These are phyloP conservation scores for Moesziomyces antarcticus DNA, from an alignment of 1,284 basidiomycete genomes.

Conservation along the genomic window DNA sequence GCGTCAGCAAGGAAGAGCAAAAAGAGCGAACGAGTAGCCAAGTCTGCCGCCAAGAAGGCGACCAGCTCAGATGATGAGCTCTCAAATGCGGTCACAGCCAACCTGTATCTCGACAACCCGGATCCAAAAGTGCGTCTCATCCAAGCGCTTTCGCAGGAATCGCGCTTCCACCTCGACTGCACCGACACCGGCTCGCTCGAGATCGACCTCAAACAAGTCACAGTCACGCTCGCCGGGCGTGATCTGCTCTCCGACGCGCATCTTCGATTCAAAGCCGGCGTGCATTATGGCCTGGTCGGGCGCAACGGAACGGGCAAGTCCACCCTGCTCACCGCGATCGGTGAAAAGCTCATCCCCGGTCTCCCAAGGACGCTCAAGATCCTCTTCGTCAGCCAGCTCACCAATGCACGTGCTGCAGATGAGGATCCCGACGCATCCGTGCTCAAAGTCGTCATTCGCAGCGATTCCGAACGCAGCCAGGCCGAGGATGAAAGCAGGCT, in stretches of 20 bases:
- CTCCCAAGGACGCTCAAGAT: constrained; percentile 72
- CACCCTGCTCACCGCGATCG: constrained; percentile 70
- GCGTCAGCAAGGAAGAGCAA: constrained; percentile 3
- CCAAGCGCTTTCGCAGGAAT: constrained; percentile 68
- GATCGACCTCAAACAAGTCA: constrained; percentile 72
- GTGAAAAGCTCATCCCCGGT: constrained; percentile 72
- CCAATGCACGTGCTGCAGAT: constrained; percentile 28
- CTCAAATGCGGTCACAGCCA: constrained; percentile 2
- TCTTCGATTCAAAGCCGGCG: constrained; percentile 72
- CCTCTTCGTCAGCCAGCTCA: constrained; percentile 72
- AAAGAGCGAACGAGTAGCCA: constrained; percentile 3
- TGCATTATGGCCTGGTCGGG: constrained; percentile 73
- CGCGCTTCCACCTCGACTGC: constrained; percentile 72
- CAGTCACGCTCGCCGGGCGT: constrained; percentile 70
- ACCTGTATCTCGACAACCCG: constrained; percentile 23
- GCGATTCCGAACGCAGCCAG: constrained; percentile 64
- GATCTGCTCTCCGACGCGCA: constrained; percentile 73
- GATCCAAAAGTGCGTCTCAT: constrained; percentile 48
- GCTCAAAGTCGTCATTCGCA: constrained; percentile 68
- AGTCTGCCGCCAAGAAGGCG: constrained; percentile 3
- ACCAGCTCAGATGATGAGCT: constrained; percentile 9
- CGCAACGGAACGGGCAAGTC: constrained; percentile 74
- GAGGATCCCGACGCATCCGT: constrained; percentile 42
- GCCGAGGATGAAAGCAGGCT: constrained; percentile 61
- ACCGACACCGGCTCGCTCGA: constrained; percentile 69